Conservation (phyloP, 495 filamentous ascomycete genomes). For the Aspergillus indologenus region DNA sequence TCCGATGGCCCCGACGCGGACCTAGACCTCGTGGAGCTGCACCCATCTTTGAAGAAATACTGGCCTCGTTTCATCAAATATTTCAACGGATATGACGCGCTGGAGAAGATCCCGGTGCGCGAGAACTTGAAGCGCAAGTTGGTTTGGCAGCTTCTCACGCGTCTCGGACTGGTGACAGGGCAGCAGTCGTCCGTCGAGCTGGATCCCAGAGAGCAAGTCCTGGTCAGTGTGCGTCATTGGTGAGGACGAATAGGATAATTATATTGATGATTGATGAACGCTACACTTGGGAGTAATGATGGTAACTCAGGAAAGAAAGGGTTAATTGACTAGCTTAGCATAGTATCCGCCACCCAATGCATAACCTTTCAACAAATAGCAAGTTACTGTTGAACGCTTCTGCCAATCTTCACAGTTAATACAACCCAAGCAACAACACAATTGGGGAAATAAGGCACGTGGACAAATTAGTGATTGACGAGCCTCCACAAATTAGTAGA, state of each 20-base stretch:
- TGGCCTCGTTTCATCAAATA: slow-evolving; percentile 66
- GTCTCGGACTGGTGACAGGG: slow-evolving; percentile 35
- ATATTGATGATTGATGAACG: neutral
- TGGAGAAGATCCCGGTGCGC: slow-evolving; percentile 79
- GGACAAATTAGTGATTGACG: too few relatives aligned
- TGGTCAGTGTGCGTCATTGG: slow-evolving; percentile 47
- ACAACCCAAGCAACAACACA: too few relatives aligned
- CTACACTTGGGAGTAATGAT: neutral
- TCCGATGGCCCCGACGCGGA: slow-evolving; percentile 28
- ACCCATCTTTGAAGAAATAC: slow-evolving; percentile 48
- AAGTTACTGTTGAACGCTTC: too few relatives aligned
- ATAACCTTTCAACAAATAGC: too few relatives aligned
- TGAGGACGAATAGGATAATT: slow-evolving; percentile 15
- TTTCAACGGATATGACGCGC: slow-evolving; percentile 80
- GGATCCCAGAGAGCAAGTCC: slow-evolving; percentile 38
- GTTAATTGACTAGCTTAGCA: too few relatives aligned
- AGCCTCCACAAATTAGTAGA: too few relatives aligned
- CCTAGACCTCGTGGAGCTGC: slow-evolving; percentile 47
- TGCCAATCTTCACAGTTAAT: too few relatives aligned
- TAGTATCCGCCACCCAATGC: too few relatives aligned
- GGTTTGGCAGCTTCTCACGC: slow-evolving; percentile 61
- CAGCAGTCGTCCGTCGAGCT: slow-evolving; percentile 30
- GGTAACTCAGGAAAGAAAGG: too few relatives aligned
- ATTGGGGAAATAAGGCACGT: too few relatives aligned
- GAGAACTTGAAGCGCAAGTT: slow-evolving; percentile 84